These are phyloP conservation scores for Penstemon davidsonii DNA, from an alignment of 257 asterid genomes.

Conservation along the genomic window DNA sequence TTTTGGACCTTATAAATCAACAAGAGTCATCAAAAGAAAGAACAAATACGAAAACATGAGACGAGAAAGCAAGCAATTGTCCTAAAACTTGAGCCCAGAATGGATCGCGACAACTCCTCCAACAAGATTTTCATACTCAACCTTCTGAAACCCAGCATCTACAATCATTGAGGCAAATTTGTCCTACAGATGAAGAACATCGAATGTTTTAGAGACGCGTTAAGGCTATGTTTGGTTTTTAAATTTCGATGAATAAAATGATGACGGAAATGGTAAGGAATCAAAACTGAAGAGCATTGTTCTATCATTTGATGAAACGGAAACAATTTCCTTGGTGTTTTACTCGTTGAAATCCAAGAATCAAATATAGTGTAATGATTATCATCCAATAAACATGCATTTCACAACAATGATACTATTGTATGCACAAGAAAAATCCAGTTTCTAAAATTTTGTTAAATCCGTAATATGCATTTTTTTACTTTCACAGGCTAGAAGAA, in stretches of 20 bases:
- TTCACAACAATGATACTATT: not conserved
- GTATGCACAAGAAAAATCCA: not conserved
- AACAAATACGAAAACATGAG: not conserved
- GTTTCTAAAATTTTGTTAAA: not conserved
- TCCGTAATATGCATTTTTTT: constrained; percentile 2
- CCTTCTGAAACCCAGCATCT: constrained; percentile 88
- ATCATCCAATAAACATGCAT: not conserved
- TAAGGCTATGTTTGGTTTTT: too few relatives aligned
- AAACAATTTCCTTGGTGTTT: too few relatives aligned
- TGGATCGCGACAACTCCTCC: constrained; percentile 97
- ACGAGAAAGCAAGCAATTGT: not conserved
- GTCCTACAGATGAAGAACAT: constrained; percentile 52
- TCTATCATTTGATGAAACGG: too few relatives aligned
- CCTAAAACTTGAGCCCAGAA: constrained; percentile 76
- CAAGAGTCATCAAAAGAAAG: not conserved
- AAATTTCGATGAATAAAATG: too few relatives aligned
- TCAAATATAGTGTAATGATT: not conserved
- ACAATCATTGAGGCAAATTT: constrained; percentile 82
- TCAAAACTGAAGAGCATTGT: too few relatives aligned
- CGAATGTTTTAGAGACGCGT: not conserved
- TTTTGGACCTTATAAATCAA: not conserved
- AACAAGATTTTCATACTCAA: constrained; percentile 88
- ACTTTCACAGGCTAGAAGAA: not conserved
- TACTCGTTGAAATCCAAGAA: too few relatives aligned
- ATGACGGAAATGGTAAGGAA: too few relatives aligned